Conservation (phyloP, 768 basidiomycete species). For the Pleurotus djamor region DNA sequence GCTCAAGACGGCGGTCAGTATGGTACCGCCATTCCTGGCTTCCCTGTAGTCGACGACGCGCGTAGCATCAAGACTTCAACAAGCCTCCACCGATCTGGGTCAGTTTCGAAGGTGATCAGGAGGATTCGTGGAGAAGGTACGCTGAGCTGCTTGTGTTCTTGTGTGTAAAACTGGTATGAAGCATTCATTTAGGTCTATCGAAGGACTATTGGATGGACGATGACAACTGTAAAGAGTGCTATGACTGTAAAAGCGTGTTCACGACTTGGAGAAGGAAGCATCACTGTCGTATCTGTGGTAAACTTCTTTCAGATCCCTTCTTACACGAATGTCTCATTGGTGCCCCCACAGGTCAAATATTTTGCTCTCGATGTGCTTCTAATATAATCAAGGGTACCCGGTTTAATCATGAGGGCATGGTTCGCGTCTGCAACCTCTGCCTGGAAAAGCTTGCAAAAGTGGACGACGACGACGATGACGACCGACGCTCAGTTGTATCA, state of each 20-base stretch:
- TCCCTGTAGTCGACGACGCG: slow-evolving; percentile 89
- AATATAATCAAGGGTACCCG: slow-evolving; percentile 94
- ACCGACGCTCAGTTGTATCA: slow-evolving; percentile 77
- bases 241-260: slow-evolving; percentile 93
- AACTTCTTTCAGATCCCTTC: neutral
- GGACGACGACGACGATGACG: slow-evolving; percentile 89
- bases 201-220: slow-evolving; percentile 99
- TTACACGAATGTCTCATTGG: neutral
- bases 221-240: slow-evolving; percentile 92
- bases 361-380: slow-evolving; percentile 95
- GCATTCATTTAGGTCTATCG: slow-evolving; percentile 58
- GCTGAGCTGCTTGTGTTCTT: slow-evolving; percentile 7
- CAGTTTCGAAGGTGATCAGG: slow-evolving; percentile 90
- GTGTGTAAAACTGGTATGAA: neutral
- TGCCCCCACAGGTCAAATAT: slow-evolving; percentile 75
- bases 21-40: slow-evolving; percentile 79
- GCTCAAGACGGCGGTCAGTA: slow-evolving; percentile 52
- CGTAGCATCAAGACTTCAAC: slow-evolving; percentile 77
- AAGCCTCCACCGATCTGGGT: slow-evolving; percentile 72
- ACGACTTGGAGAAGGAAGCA: slow-evolving; percentile 95
- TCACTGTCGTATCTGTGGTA: slow-evolving; percentile 96
- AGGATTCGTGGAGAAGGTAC: slow-evolving; percentile 87
- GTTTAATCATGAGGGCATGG: slow-evolving; percentile 93
- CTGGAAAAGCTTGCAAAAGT: slow-evolving; percentile 89
- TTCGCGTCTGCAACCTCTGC: slow-evolving; percentile 95